Evolutionary conservation across 2,329 filamentous ascomycete species (phyloP).

Genomic region (Neofusicoccum sp.): DNA sequence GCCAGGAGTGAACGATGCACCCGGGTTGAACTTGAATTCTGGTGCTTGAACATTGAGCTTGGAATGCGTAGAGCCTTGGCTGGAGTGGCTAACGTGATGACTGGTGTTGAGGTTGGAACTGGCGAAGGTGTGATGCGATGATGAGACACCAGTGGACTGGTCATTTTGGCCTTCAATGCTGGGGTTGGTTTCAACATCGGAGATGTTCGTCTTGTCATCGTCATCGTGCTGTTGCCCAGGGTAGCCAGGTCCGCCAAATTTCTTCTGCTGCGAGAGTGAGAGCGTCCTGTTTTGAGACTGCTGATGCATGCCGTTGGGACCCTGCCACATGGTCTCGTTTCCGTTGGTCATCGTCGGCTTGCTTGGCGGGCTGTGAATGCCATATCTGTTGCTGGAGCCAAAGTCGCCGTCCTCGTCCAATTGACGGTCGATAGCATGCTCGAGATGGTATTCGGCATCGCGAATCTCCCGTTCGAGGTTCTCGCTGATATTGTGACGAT

Average conservation of each 20-base stretch:
- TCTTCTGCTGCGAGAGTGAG: conserved; percentile 65
- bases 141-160: conserved; percentile 36
- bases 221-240: conserved; percentile 24
- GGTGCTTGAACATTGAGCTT: conserved; percentile 87
- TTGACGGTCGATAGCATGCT: conserved; percentile 75
- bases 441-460: conserved; percentile 80
- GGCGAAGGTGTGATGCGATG: conserved; percentile 52
- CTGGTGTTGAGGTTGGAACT: conserved; percentile 54
- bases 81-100: conserved; percentile 42
- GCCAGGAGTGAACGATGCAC: conserved; percentile 45
- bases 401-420: conserved; percentile 71
- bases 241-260: conserved; percentile 31
- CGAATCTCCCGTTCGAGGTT: conserved; percentile 82
- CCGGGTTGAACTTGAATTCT: conserved; percentile 75
- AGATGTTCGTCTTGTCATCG: conserved; percentile 40
- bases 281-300: conserved; percentile 72
- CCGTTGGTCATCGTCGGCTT: conserved; percentile 27
- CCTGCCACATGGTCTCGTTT: conserved; percentile 29
- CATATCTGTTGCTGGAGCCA: conserved; percentile 56
- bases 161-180: conserved; percentile 36
- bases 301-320: conserved; percentile 61
- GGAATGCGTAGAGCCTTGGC: conserved; percentile 67
- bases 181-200: conserved; percentile 36
- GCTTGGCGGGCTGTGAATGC: conserved; percentile 15
- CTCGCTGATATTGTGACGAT: conserved; percentile 71